Evolutionary conservation across 441 rosid genomes (phyloP).

Genomic region (Populus tomentosa): DNA sequence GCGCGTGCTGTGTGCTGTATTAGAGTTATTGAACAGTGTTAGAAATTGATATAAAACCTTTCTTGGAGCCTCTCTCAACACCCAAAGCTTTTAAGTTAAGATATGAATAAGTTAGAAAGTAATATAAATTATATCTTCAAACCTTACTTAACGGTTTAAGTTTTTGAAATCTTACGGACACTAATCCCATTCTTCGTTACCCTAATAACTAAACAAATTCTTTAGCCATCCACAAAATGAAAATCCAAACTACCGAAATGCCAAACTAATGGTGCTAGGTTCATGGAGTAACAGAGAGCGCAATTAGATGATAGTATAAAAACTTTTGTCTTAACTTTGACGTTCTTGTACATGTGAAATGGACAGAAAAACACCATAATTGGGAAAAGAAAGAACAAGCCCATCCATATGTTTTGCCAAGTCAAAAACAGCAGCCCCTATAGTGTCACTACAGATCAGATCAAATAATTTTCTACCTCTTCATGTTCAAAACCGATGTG

Average conservation of each 20-base stretch:
- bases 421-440: neutral
- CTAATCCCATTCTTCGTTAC: too few relatives aligned
- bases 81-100: too few relatives aligned
- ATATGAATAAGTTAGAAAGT: accelerated
- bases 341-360: neutral
- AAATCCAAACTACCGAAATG: neutral
- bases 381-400: neutral
- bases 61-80: too few relatives aligned
- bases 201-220: too few relatives aligned
- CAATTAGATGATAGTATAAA: neutral
- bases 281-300: neutral
- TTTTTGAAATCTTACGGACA: too few relatives aligned
- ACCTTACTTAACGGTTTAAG: too few relatives aligned
- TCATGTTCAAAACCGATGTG: neutral
- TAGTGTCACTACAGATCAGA: neutral
- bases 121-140: too few relatives aligned
- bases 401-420: neutral
- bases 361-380: neutral
- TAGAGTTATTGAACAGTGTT: neutral
- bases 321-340: neutral
- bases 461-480: constrained; percentile 3
- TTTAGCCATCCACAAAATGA: too few relatives aligned
- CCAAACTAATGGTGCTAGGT: neutral
- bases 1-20: neutral
- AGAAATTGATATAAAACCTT: too few relatives aligned